These are phyloP conservation scores for Leccinum solheimii DNA, from an alignment of 1,284 basidiomycete genomes.

Conservation along the genomic window DNA sequence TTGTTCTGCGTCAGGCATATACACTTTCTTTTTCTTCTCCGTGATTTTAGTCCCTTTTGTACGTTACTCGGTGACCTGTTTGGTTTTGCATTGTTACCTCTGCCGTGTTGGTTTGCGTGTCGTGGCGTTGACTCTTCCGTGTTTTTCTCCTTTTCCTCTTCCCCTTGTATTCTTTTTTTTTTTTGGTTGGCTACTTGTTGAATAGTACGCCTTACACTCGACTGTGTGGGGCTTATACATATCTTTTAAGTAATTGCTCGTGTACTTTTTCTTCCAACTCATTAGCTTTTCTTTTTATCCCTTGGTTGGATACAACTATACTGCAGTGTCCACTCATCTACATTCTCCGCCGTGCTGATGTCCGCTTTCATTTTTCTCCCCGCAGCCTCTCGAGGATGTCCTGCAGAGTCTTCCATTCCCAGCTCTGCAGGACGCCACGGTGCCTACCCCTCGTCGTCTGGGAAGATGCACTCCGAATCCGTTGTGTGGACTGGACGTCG, in stretches of 20 bases:
- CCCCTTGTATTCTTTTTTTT: not conserved
- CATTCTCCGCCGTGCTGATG: not conserved
- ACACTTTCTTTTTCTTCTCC: not conserved
- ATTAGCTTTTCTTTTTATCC: not conserved
- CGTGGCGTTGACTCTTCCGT: slow-evolving; percentile 5
- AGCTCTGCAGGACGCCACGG: slow-evolving; percentile 37
- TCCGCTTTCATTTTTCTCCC: not conserved
- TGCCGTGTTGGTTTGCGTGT: slow-evolving; percentile 8
- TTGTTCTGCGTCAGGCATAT: not conserved
- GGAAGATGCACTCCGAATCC: slow-evolving; percentile 18
- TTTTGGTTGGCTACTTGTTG: slow-evolving; percentile 5
- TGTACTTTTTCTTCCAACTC: not conserved
- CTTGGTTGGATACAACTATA: not conserved
- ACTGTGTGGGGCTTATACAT: not conserved
- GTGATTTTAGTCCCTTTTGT: slow-evolving; percentile 7
- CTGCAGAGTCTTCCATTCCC: slow-evolving; percentile 7
- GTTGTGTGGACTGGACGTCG: slow-evolving; percentile 13
- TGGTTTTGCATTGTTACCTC: not conserved
- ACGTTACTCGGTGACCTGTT: slow-evolving; percentile 2
- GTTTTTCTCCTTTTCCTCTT: not conserved
- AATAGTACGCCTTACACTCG: not conserved
- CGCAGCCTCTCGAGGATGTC: slow-evolving; percentile 4
- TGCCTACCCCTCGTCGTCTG: not conserved
- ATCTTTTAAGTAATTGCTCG: slow-evolving; percentile 15
- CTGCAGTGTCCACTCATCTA: not conserved